Evolutionary conservation across 225 moss, liverwort and hornwort species (phyloP).

Genomic region (Rhytidiadelphus loreus): DNA sequence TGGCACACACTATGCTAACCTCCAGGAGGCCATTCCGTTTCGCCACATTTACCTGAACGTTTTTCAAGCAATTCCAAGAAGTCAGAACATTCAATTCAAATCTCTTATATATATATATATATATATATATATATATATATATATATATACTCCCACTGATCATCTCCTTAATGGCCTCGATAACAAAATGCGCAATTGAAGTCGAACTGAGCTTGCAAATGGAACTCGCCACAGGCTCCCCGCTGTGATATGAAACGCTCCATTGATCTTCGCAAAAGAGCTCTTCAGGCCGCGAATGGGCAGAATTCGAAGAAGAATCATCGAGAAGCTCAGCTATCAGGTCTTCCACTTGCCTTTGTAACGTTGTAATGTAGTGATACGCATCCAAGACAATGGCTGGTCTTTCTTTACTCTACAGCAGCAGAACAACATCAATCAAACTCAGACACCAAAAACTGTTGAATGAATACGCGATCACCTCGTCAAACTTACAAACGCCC

Average conservation of each 20-base stretch:
- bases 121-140: too few relatives aligned
- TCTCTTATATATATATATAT: neutral
- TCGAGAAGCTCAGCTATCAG: conserved; percentile 3
- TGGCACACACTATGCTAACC: conserved; percentile 7
- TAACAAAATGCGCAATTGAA: neutral
- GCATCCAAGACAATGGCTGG: neutral
- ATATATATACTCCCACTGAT: neutral
- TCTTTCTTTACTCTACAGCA: neutral
- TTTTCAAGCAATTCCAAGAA: neutral
- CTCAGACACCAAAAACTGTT: neutral
- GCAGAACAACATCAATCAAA: neutral
- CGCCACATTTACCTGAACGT: conserved; percentile 6
- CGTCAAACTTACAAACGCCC: neutral
- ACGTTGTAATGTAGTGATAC: conserved; percentile 8
- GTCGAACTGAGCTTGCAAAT: neutral
- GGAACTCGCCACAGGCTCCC: conserved; percentile 3
- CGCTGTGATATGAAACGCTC: neutral
- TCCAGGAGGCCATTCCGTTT: conserved; percentile 7
- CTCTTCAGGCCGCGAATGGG: neutral
- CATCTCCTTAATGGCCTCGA: neutral
- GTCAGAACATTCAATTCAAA: neutral
- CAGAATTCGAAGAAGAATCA: neutral
- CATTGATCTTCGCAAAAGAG: neutral
- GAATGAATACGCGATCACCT: too few relatives aligned
- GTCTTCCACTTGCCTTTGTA: conserved; percentile 16